Evolutionary conservation across 805 yeast genomes (phyloP).

Genomic region (Saturnispora gosingensis): DNA sequence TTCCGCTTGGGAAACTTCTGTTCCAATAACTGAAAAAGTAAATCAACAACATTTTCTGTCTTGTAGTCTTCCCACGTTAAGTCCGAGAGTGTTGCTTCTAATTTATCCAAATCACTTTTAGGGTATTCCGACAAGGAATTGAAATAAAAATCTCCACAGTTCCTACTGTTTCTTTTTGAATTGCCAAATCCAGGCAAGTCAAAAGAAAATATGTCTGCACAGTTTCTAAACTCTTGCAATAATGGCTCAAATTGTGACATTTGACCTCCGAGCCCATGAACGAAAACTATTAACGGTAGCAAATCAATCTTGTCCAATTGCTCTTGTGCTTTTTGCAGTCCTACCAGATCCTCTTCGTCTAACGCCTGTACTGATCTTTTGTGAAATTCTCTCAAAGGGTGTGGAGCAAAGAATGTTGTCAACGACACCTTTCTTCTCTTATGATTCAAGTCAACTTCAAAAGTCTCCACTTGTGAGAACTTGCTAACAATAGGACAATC

Average conservation of each 20-base stretch:
- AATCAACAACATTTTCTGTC: slow-evolving; percentile 33
- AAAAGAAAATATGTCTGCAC: slow-evolving; percentile 55
- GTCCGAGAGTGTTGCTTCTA: slow-evolving; percentile 22
- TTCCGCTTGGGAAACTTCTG: slow-evolving; percentile 35
- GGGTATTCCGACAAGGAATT: slow-evolving; percentile 19
- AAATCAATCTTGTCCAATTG: slow-evolving; percentile 31
- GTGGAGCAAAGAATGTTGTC: slow-evolving; percentile 38
- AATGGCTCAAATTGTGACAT: slow-evolving; percentile 75
- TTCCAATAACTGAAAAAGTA: slow-evolving; percentile 30
- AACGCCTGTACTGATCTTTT: slow-evolving; percentile 19
- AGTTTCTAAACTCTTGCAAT: slow-evolving; percentile 51
- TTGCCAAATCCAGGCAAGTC: slow-evolving; percentile 90
- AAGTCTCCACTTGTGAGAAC: slow-evolving; percentile 32
- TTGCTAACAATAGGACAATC: slow-evolving; percentile 48
- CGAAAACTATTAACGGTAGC: slow-evolving; percentile 53
- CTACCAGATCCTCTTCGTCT: slow-evolving; percentile 11
- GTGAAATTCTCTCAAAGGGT: slow-evolving; percentile 36
- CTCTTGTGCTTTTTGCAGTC: slow-evolving; percentile 14
- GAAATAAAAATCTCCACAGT: slow-evolving; percentile 7
- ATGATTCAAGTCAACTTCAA: slow-evolving; percentile 25
- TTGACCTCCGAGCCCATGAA: slow-evolving; percentile 92
- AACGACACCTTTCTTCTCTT: slow-evolving; percentile 28
- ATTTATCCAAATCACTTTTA: slow-evolving; percentile 13
- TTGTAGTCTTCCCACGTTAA: slow-evolving; percentile 35
- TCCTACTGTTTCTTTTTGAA: slow-evolving; percentile 23